Conservation (phyloP, 2,329 filamentous ascomycete species). For the Fusarium floridanum region DNA sequence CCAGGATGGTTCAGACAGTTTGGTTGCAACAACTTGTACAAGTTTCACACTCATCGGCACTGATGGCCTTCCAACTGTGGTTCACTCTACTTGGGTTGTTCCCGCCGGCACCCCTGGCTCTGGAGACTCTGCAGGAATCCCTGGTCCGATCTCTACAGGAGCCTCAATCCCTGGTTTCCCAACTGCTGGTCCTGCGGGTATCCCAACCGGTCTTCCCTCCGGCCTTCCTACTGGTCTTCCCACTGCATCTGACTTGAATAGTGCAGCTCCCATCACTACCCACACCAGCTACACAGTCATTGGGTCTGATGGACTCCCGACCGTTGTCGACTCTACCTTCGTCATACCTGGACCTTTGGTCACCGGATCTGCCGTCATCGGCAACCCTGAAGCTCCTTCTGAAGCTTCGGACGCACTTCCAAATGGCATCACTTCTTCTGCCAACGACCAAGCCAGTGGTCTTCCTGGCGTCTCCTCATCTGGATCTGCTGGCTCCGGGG, state of each 20-base stretch:
- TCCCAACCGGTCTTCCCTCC: background rate
- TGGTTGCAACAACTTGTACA: slow-evolving; percentile 30
- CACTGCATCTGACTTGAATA: slow-evolving; percentile 4
- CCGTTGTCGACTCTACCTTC: slow-evolving; percentile 50
- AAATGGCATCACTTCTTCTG: slow-evolving; percentile 25
- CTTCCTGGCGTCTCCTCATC: slow-evolving; percentile 14
- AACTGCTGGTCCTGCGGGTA: slow-evolving; percentile 14
- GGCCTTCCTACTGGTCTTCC: slow-evolving; percentile 1
- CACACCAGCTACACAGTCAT: slow-evolving; percentile 48
- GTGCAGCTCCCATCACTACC: slow-evolving; percentile 37
- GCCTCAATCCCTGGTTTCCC: slow-evolving; percentile 14
- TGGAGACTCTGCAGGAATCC: slow-evolving; percentile 7
- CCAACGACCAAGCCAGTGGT: slow-evolving; percentile 19
- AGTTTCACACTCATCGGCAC: slow-evolving; percentile 39
- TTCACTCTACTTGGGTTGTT: slow-evolving; percentile 38
- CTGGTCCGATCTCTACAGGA: slow-evolving; percentile 17
- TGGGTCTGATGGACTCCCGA: slow-evolving; percentile 45
- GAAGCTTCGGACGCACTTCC: slow-evolving; percentile 32
- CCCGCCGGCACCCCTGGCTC: slow-evolving; percentile 18
- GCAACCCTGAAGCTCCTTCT: slow-evolving; percentile 16
- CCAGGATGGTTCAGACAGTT: slow-evolving; percentile 26
- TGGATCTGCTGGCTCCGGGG: slow-evolving; percentile 18
- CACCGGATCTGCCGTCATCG: slow-evolving; percentile 32
- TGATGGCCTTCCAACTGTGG: slow-evolving; percentile 40
- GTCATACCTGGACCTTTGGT: slow-evolving; percentile 44